A percentile compares a stretch with the other conserved stretches of the same genome.
phyloP scores from a whole-genome alignment of 1,139 yeast genomes.

The Kodamaea fungicola region DNA sequence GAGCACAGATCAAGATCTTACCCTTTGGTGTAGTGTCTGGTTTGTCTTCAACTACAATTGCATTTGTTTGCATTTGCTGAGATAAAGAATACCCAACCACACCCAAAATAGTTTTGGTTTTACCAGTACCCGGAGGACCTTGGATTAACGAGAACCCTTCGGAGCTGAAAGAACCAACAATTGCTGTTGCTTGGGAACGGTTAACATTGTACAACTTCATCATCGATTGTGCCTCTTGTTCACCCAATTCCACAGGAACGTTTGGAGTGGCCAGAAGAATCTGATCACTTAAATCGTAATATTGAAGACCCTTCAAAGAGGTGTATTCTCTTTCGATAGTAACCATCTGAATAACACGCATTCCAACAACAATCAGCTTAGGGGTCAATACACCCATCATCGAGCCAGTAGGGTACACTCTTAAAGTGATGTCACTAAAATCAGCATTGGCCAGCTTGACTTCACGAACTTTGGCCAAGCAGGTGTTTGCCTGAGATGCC shows the following conservation, averaged over 20 bases:
- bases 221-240: conserved; percentile 36
- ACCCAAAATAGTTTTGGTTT: conserved; percentile 93
- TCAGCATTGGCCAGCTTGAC: conserved; percentile 65
- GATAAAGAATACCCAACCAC: conserved; percentile 75
- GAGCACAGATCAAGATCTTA: conserved; percentile 86
- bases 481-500: conserved; percentile 33
- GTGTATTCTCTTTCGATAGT: conserved; percentile 92
- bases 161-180: conserved; percentile 63
- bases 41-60: conserved; percentile 32
- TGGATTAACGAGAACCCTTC: conserved; percentile 88
- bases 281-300: conserved; percentile 66
- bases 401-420: conserved; percentile 55
- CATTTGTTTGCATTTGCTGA: conserved; percentile 20
- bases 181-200: conserved; percentile 86
- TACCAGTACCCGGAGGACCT: conserved; percentile 99
- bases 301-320: conserved; percentile 75
- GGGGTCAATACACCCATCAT: conserved; percentile 60
- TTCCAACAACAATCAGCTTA: conserved; percentile 57
- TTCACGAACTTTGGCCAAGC: conserved; percentile 77
- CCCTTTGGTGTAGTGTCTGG: conserved; percentile 12
- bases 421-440: conserved; percentile 66
- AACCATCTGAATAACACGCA: conserved; percentile 79
- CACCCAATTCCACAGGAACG: conserved; percentile 30
- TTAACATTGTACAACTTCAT: conserved; percentile 59
- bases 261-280: conserved; percentile 68